phyloP scores from a whole-genome alignment of 768 basidiomycete species.

The Austroboletus eburneus region DNA sequence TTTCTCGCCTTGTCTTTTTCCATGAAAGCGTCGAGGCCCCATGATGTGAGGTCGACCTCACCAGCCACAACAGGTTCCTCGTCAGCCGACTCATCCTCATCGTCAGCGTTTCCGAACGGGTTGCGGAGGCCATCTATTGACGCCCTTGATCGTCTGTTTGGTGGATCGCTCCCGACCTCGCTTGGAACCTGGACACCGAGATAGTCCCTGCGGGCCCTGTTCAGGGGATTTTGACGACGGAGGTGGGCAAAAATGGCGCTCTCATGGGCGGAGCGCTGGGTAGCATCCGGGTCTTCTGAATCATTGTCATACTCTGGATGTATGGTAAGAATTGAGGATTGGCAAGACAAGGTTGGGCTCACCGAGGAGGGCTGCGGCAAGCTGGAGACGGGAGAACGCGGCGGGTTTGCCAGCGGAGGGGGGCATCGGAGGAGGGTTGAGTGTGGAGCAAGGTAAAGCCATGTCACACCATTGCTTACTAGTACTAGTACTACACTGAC shows the following conservation, averaged over 20 bases:
- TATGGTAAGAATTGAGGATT: neutral
- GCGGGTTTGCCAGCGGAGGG: constrained; percentile 25
- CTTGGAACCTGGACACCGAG: constrained; percentile 65
- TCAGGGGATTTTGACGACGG: constrained; percentile 50
- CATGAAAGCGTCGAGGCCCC: constrained; percentile 79
- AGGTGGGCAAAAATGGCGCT: constrained; percentile 85
- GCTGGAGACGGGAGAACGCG: constrained; percentile 77
- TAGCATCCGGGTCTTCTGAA: constrained; percentile 56
- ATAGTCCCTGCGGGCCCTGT: constrained; percentile 55
- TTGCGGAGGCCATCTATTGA: constrained; percentile 67
- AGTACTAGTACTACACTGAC: no score
- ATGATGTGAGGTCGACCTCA: constrained; percentile 80
- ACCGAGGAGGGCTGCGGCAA: constrained; percentile 86
- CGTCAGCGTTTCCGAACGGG: constrained; percentile 67
- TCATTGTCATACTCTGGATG: constrained; percentile 86
- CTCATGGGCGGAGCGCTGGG: constrained; percentile 66
- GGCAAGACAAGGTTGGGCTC: constrained; percentile 20
- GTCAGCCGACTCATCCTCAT: constrained; percentile 47
- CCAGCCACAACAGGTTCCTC: constrained; percentile 52
- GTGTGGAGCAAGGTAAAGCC: neutral
- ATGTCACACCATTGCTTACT: no score
- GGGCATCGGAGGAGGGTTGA: constrained; percentile 17
- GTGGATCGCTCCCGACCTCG: constrained; percentile 51
- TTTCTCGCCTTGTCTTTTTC: constrained; percentile 57
- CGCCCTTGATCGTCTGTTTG: constrained; percentile 46